phyloP scores from a whole-genome alignment of 2,329 filamentous ascomycete species.

The Pestalotiopsis sp. region DNA sequence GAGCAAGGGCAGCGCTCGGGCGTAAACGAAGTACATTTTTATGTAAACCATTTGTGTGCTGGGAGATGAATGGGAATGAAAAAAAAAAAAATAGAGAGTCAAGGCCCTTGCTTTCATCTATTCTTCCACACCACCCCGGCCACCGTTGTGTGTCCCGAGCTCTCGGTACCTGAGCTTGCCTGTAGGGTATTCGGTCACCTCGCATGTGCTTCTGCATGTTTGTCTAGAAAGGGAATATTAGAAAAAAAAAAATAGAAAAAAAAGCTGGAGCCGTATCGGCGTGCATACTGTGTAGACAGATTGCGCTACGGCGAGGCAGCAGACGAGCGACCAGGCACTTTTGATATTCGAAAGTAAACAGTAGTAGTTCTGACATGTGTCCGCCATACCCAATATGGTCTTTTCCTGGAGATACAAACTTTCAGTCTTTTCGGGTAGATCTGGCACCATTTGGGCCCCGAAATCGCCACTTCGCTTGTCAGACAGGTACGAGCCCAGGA shows the following conservation, averaged over 20 bases:
- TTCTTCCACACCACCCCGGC: background rate
- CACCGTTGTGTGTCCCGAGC: slow-evolving; percentile 1
- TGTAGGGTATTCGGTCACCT: background rate
- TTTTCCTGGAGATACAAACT: background rate
- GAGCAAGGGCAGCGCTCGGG: background rate
- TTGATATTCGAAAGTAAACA: background rate
- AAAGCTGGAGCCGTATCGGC: no score
- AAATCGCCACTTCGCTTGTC: background rate
- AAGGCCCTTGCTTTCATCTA: no score
- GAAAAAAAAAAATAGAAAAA: no score
- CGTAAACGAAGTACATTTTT: background rate
- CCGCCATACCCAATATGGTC: background rate
- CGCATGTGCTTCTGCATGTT: background rate
- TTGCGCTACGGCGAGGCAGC: background rate
- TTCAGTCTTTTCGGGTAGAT: background rate
- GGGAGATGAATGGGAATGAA: no score
- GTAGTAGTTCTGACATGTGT: background rate
- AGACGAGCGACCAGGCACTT: background rate
- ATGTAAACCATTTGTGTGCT: background rate
- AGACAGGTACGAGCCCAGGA: background rate
- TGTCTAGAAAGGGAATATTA: background rate
- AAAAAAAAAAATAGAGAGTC: no score
- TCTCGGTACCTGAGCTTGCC: slow-evolving; percentile 4
- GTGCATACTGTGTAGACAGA: no score
- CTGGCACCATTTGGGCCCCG: background rate